A percentile compares a stretch with the other conserved stretches of the same genome.
phyloP scores from a whole-genome alignment of 179 eudicot species.

The Pouteria campechiana region DNA sequence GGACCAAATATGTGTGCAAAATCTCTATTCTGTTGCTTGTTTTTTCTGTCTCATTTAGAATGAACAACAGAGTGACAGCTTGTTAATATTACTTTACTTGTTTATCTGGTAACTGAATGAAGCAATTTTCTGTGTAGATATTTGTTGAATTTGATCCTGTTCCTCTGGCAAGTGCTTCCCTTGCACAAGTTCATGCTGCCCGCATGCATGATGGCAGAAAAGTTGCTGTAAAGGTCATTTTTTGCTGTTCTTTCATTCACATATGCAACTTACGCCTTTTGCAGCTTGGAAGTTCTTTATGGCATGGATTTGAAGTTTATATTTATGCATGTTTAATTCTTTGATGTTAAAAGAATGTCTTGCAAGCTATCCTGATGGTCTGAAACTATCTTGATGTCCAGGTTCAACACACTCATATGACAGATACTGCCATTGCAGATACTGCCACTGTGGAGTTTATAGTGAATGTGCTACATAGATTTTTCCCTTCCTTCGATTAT shows the following conservation, averaged over 20 bases:
- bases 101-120: constrained; percentile 2
- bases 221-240: constrained; percentile 99
- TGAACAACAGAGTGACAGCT: too few relatives aligned
- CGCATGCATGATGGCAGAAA: constrained; percentile 71
- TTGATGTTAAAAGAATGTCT: neutral
- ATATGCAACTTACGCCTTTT: constrained; percentile 6
- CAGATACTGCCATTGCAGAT: constrained; percentile 98
- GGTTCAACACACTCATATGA: constrained; percentile 99
- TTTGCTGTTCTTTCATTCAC: too few relatives aligned
- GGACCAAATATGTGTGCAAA: too few relatives aligned
- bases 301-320: neutral
- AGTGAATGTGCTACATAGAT: constrained; percentile 68
- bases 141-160: constrained; percentile 83
- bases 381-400: constrained; percentile 17
- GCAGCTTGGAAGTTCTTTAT: neutral
- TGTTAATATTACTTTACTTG: too few relatives aligned
- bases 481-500: constrained; percentile 89
- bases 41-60: too few relatives aligned
- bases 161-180: constrained; percentile 98
- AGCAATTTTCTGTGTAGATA: constrained; percentile 36
- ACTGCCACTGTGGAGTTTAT: constrained; percentile 88
- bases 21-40: too few relatives aligned
- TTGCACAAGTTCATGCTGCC: constrained; percentile 98
- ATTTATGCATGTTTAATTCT: neutral
- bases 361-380: too few relatives aligned